Percentiles rank a stretch among this genome's conserved stretches.
Evolutionary conservation across 2,329 filamentous ascomycete genomes (phyloP).

Genomic region (Fusarium mundagurra): DNA sequence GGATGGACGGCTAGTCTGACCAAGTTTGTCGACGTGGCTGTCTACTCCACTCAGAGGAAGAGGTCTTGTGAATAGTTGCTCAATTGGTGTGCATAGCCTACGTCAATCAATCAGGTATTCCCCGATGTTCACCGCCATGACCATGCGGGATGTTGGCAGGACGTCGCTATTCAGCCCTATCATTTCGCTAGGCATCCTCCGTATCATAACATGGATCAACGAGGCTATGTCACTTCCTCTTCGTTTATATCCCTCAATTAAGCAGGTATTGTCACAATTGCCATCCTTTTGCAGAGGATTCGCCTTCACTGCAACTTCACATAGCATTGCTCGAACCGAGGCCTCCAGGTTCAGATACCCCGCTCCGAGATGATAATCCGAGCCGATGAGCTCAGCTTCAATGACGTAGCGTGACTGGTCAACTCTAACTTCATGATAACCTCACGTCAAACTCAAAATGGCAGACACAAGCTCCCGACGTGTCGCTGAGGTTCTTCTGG

Average conservation of each 20-base stretch:
- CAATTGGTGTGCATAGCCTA: neutral
- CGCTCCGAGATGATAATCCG: slow-evolving; percentile 31
- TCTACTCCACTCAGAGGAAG: fast-evolving
- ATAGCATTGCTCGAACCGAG: neutral
- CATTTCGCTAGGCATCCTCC: neutral
- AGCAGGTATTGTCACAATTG: neutral
- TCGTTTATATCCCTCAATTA: neutral
- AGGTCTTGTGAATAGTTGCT: neutral
- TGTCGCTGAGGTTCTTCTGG: slow-evolving; percentile 53
- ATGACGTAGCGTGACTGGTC: slow-evolving; percentile 2
- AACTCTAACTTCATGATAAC: neutral
- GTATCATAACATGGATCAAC: neutral
- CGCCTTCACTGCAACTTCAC: neutral
- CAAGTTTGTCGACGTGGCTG: neutral
- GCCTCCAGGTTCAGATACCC: neutral
- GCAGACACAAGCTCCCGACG: slow-evolving; percentile 19
- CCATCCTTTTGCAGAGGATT: fast-evolving
- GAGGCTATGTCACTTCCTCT: neutral
- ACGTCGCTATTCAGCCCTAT: neutral
- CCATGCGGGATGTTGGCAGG: neutral
- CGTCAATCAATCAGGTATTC: neutral
- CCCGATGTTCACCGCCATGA: neutral
- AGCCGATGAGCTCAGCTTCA: neutral
- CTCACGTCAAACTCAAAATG: slow-evolving; percentile 8
- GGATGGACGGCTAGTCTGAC: neutral